Evolutionary conservation across 352 stramenopile genomes (phyloP), one percentile per base, ranked within the genome.

Genomic region (Pythium grandisporangium): DNA sequence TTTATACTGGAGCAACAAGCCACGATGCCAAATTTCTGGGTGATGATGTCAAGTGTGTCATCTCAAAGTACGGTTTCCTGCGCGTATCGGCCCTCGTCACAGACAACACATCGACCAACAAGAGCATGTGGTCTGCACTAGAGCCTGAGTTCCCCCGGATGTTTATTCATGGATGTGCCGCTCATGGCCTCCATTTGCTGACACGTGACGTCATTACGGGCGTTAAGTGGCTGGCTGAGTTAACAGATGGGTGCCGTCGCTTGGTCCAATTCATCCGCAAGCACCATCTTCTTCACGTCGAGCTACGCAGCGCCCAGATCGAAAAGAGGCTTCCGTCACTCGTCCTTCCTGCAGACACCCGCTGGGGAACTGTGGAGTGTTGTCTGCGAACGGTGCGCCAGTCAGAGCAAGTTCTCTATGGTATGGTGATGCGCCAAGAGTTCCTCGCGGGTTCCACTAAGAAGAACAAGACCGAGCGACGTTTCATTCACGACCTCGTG

Each of bases 401-500:
- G 22, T 30, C 41, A 4, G 41, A 39, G 30, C 5, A 17, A 21
- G 23, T 48, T 1, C 41, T 32, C 6, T 20, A 30, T 14, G 8
- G 19, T 2, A 26, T 38, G 17, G 40, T 27, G 4, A 30, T 21
- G 2, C 2, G 16, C 10, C 16, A 30, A 7, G 27, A 47, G 16
- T 37, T 38, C 17, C 20, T 47, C 3, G 29, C 10, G 1, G 40
- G 17, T 2, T 14, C 17, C 10, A 29, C 5, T 4, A 47, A 37
- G 20, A 38, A 47, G 29, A 10, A 37, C 27, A 47, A 47, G 29
- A 1, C 4, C 3, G 29, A 30, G 27, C 27, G 30, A 19, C 42
- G 32, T 8, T 30, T 32, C 4, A 7, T 48, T 10, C 30, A 48
- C 21, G 42, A 48, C 20, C 32, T 48, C n/a, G 32, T 48, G 19